These are phyloP conservation scores for Penicillium sp. DNA, from an alignment of 2,329 filamentous ascomycete genomes.

Conservation along the genomic window DNA sequence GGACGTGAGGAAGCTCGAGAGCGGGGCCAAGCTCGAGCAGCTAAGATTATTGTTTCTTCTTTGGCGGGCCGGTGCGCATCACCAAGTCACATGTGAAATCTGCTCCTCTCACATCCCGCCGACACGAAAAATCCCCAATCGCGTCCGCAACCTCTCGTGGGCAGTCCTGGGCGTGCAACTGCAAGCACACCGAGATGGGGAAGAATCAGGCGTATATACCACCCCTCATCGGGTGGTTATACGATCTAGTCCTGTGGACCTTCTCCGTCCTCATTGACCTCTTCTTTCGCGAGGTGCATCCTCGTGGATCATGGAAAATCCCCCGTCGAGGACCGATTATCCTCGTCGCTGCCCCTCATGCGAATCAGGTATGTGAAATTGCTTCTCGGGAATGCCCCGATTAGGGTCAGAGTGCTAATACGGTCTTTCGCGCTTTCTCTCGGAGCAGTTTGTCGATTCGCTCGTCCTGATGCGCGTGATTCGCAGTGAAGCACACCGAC, in stretches of 20 bases:
- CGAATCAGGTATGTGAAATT: slow-evolving; percentile 66
- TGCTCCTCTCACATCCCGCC: background rate
- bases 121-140: slow-evolving; percentile 1
- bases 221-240: slow-evolving; percentile 46
- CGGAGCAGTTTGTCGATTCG: slow-evolving; percentile 78
- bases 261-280: slow-evolving; percentile 73
- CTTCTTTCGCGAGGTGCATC: slow-evolving; percentile 97
- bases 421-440: background rate
- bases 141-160: slow-evolving; percentile 1
- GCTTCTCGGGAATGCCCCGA: background rate
- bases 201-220: slow-evolving; percentile 35
- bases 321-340: slow-evolving; percentile 83
- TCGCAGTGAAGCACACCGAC: slow-evolving; percentile 76
- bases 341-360: slow-evolving; percentile 93
- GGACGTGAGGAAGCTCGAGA: too few species aligned
- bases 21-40: too few species aligned
- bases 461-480: slow-evolving; percentile 88
- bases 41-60: background rate
- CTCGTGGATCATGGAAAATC: slow-evolving; percentile 89
- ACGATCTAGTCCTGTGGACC: slow-evolving; percentile 46
- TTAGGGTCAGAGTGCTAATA: slow-evolving; percentile 7
- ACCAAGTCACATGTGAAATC: too few species aligned
- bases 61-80: background rate
- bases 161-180: background rate
- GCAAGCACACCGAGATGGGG: slow-evolving; percentile 22